These are phyloP conservation scores for Lathyrus sativus DNA, from an alignment of 306 rosid species.

Conservation along the genomic window DNA sequence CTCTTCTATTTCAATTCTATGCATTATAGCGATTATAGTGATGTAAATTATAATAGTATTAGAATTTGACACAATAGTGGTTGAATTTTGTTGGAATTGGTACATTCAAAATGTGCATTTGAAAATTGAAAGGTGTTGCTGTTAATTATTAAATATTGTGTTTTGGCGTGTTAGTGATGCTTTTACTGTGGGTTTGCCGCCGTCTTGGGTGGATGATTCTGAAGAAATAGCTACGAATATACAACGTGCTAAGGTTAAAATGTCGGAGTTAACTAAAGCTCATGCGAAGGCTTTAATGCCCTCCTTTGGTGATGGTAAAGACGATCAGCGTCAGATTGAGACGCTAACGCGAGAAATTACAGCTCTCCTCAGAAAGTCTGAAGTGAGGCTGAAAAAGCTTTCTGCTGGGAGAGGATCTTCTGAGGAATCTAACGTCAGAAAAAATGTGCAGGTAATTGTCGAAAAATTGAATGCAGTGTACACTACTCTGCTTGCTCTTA, in stretches of 20 bases:
- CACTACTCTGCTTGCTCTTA: not conserved
- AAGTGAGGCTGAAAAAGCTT: constrained; percentile 59
- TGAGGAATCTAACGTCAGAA: constrained; percentile 68
- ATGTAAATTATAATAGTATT: not conserved
- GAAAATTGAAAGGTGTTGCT: constrained; percentile 9
- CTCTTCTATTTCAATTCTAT: constrained; percentile 1
- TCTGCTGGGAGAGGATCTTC: constrained; percentile 58
- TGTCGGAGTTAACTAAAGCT: constrained; percentile 67
- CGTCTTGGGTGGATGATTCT: constrained; percentile 84
- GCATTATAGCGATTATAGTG: not conserved
- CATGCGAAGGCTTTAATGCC: constrained; percentile 78
- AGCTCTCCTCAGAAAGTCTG: constrained; percentile 62
- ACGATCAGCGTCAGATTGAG: constrained; percentile 66
- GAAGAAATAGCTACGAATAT: constrained; percentile 65
- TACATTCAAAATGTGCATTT: constrained; percentile 24
- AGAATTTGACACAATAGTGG: not conserved
- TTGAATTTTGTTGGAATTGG: not conserved
- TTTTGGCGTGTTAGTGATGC: constrained; percentile 60
- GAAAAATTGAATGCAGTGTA: constrained; percentile 13
- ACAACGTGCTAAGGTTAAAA: constrained; percentile 58
- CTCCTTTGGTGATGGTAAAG: constrained; percentile 73
- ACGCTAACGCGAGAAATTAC: constrained; percentile 71
- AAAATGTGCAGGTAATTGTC: constrained; percentile 72
- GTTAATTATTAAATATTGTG: constrained; percentile 28
- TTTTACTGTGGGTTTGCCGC: constrained; percentile 71